These are phyloP conservation scores for Quercus tomentella DNA, from an alignment of 331 rosid genomes.

Conservation along the genomic window DNA sequence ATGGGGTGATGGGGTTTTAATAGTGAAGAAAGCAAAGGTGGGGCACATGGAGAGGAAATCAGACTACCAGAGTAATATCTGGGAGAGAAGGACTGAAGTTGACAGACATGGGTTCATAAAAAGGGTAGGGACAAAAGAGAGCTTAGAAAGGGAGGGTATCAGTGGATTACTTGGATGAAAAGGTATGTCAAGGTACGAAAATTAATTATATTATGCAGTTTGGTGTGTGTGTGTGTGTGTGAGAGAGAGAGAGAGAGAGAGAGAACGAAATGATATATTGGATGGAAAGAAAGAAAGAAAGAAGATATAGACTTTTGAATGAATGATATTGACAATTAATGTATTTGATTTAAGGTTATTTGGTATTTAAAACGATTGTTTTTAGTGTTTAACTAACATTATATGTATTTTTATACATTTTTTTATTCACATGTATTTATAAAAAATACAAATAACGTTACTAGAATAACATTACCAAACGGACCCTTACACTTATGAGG, in stretches of 20 bases:
- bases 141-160: slow-evolving; percentile 61
- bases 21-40: neutral
- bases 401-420: too few species aligned
- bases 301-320: slow-evolving; percentile 32
- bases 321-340: slow-evolving; percentile 49
- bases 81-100: slow-evolving; percentile 91
- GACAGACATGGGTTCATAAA: slow-evolving; percentile 68
- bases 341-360: slow-evolving; percentile 18
- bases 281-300: slow-evolving; percentile 30
- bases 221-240: too few species aligned
- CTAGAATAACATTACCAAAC: too few species aligned
- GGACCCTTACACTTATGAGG: neutral
- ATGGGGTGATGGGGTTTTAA: slow-evolving; percentile 15
- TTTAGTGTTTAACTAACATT: rapidly evolving
- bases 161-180: slow-evolving; percentile 56
- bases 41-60: slow-evolving; percentile 56
- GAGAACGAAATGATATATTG: slow-evolving; percentile 36
- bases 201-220: slow-evolving; percentile 6
- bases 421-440: rapidly evolving
- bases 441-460: rapidly evolving
- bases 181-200: slow-evolving; percentile 38
- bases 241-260: slow-evolving; percentile 11
- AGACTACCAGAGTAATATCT: slow-evolving; percentile 69
- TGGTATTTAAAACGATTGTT: too few species aligned
- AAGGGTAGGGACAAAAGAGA: slow-evolving; percentile 94